Conservation (phyloP, 306 rosid genomes). For the Boehmeria nivea region DNA sequence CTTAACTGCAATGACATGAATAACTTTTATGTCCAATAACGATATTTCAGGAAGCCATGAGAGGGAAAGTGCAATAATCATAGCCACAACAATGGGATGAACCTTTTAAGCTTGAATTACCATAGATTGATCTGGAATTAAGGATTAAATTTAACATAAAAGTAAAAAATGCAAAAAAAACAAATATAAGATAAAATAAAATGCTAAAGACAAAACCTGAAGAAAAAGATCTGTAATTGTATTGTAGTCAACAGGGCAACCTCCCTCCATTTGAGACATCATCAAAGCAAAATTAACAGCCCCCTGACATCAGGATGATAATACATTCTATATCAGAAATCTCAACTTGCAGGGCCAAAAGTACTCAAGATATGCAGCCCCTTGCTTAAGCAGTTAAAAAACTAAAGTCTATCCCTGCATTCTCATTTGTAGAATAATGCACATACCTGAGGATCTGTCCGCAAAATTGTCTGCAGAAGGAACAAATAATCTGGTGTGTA, state of each 20-base stretch:
- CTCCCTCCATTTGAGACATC: constrained; percentile 99
- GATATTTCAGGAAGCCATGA: not conserved
- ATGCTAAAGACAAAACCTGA: constrained; percentile 51
- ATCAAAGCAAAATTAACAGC: constrained; percentile 97
- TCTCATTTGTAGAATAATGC: not conserved
- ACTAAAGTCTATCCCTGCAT: not conserved
- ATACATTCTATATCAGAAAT: constrained; percentile 3
- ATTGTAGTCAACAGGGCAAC: constrained; percentile 94
- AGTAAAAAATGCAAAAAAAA: not conserved
- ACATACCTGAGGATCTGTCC: constrained; percentile 88
- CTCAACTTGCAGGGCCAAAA: not conserved
- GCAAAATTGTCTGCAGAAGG: constrained; percentile 91
- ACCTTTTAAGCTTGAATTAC: not conserved
- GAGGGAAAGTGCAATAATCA: not conserved
- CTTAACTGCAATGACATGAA: not conserved
- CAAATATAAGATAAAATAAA: not conserved
- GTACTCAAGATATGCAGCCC: not conserved
- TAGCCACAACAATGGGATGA: not conserved
- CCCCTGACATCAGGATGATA: constrained; percentile 47
- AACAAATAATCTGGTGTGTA: constrained; percentile 93
- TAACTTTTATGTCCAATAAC: not conserved
- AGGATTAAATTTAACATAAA: not conserved
- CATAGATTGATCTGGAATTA: not conserved
- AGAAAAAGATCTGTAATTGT: constrained; percentile 96
- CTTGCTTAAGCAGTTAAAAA: not conserved